phyloP scores from a whole-genome alignment of 2,329 filamentous ascomycete genomes.

The Ascochyta koolunga region DNA sequence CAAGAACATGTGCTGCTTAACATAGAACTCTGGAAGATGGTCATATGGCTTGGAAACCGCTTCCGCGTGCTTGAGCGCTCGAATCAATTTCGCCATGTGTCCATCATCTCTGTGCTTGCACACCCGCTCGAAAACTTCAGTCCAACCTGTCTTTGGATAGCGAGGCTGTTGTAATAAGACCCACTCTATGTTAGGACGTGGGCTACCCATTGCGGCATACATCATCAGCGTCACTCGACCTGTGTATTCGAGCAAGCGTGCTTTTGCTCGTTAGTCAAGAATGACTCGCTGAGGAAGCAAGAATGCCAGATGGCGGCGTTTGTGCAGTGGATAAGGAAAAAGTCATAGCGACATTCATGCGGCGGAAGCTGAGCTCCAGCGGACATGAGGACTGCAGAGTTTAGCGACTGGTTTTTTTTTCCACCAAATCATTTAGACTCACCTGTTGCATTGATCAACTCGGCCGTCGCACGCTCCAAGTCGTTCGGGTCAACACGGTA shows the following conservation, averaged over 20 bases:
- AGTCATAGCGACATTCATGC: conserved; percentile 7
- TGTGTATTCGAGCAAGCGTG: conserved; percentile 11
- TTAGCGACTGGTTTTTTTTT: neutral
- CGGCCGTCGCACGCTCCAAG: conserved; percentile 2
- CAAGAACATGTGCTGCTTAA: conserved; percentile 11
- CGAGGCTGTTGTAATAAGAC: neutral
- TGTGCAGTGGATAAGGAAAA: conserved; percentile 4
- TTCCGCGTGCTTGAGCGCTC: neutral
- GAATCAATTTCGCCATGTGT: conserved; percentile 11
- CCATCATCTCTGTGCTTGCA: conserved; percentile 9
- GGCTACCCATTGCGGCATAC: conserved; percentile 7
- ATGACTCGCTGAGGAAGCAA: conserved; percentile 1
- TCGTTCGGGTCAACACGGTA: conserved; percentile 5
- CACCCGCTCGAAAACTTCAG: conserved; percentile 4
- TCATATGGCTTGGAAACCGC: conserved; percentile 5
- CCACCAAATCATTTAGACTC: neutral
- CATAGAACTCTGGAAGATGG: neutral
- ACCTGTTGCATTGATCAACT: conserved; percentile 3
- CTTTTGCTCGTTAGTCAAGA: conserved; percentile 9
- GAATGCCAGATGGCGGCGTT: conserved; percentile 2
- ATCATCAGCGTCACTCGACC: conserved; percentile 6
- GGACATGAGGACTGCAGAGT: neutral
- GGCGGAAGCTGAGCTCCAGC: conserved; percentile 3
- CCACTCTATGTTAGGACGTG: conserved; percentile 5
- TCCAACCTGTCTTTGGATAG: neutral